Conservation (phyloP, 331 rosid species). For the Erythrophleum ivorense region DNA sequence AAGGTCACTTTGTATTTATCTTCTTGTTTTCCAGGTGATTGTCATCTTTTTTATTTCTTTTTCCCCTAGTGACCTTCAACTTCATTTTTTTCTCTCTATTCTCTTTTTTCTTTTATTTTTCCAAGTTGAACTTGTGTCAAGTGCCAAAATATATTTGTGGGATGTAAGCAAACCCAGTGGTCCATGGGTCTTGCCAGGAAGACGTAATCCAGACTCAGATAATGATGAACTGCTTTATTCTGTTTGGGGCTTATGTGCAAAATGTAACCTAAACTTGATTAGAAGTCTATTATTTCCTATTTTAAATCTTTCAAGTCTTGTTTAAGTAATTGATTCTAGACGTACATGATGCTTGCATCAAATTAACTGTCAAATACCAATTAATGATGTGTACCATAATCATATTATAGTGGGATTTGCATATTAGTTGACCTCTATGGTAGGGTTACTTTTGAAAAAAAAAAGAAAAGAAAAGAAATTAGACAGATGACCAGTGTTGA, state of each 20-base stretch:
- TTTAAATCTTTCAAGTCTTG: background rate
- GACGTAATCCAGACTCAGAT: background rate
- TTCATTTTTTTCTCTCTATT: background rate
- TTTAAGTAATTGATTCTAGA: background rate
- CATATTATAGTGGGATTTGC: background rate
- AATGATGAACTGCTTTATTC: background rate
- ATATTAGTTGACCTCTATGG: background rate
- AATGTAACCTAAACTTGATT: background rate
- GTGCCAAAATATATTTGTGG: background rate
- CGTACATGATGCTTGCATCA: background rate
- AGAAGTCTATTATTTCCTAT: background rate
- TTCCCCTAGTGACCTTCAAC: background rate
- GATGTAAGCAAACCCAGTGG: constrained; percentile 10
- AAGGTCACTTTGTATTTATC: constrained; percentile 79
- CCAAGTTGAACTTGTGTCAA: background rate
- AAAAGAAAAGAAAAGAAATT: too few species aligned
- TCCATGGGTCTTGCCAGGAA: background rate
- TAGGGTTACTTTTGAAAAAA: too few species aligned
- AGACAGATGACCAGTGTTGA: too few species aligned
- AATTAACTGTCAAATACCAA: background rate
- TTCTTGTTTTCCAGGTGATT: constrained; percentile 91
- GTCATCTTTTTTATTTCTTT: background rate
- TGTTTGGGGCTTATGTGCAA: background rate
- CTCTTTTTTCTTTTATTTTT: background rate
- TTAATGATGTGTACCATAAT: background rate